A percentile compares a stretch with the other conserved stretches of the same genome.
Evolutionary conservation across 2,329 filamentous ascomycete genomes (phyloP).

Genomic region (Beauveria asiatica): DNA sequence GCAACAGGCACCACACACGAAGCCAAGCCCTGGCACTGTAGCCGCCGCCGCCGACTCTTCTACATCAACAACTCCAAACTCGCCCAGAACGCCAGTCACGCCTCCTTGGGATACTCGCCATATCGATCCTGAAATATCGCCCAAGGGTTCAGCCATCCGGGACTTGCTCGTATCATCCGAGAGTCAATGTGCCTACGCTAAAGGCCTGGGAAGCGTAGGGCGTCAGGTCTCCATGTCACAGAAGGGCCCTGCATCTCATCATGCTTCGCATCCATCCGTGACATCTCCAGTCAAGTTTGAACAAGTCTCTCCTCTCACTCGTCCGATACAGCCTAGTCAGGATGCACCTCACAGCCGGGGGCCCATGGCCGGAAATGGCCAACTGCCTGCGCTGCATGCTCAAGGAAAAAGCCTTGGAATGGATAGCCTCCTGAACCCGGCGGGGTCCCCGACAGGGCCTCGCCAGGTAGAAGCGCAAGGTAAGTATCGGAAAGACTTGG

Average conservation of each 20-base stretch:
- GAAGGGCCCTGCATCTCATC: constrained; percentile 47
- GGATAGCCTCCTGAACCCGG: constrained; percentile 30
- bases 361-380: constrained; percentile 11
- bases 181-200: constrained; percentile 51
- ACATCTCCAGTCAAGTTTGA: constrained; percentile 33
- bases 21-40: constrained; percentile 24
- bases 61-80: constrained; percentile 24
- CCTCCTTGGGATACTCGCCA: constrained; percentile 22
- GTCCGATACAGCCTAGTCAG: constrained; percentile 11
- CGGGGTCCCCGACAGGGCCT: constrained; percentile 20
- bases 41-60: constrained; percentile 22
- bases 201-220: constrained; percentile 43
- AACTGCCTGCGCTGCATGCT: constrained; percentile 18
- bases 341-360: constrained; percentile 18
- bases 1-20: constrained; percentile 24
- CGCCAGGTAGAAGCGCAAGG: constrained; percentile 15
- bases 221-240: constrained; percentile 58
- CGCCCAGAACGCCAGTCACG: constrained; percentile 27
- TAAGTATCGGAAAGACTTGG: constrained; percentile 15
- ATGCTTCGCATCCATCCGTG: constrained; percentile 43
- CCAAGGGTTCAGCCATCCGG: constrained; percentile 16
- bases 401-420: constrained; percentile 26
- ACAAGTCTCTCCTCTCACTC: constrained; percentile 15
- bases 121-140: constrained; percentile 16
- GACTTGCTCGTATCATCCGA: constrained; percentile 16